Percentiles rank a stretch among this genome's conserved stretches.
Conservation (phyloP, 2,329 filamentous ascomycete genomes). For the Chrysoporthe cubensis region DNA sequence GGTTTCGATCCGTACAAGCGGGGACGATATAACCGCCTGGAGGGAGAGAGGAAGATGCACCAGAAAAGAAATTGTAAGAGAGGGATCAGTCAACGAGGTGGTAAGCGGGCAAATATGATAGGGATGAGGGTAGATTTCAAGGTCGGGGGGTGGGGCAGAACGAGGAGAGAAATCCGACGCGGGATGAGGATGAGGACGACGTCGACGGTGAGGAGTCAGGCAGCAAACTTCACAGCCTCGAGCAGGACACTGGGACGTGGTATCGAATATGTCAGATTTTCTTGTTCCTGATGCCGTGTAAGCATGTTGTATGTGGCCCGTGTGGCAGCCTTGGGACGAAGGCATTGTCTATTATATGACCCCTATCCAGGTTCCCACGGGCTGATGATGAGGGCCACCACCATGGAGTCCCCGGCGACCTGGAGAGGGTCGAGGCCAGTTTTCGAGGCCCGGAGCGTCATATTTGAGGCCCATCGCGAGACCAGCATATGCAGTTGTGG, state of each 20-base stretch:
- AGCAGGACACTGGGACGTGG: background rate
- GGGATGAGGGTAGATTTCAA: background rate
- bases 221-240: conserved; percentile 27
- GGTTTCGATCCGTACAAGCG: background rate
- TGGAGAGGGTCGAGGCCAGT: conserved; percentile 20
- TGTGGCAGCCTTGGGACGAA: conserved; percentile 25
- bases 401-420: conserved; percentile 10
- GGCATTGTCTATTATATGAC: conserved; percentile 28
- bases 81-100: conserved; percentile 5
- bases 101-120: conserved; percentile 25
- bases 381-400: conserved; percentile 16
- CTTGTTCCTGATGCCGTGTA: conserved; percentile 1
- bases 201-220: conserved; percentile 15
- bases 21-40: conserved; percentile 1
- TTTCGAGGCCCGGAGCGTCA: conserved; percentile 19
- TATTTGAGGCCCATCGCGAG: conserved; percentile 9
- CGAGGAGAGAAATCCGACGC: too few species aligned
- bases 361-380: conserved; percentile 18
- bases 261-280: conserved; percentile 11
- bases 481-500: conserved; percentile 14
- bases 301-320: conserved; percentile 4
- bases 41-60: background rate
- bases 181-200: background rate
- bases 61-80: background rate
- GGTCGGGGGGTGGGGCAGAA: background rate